phyloP scores from a whole-genome alignment of 2,329 filamentous ascomycete species.

The Chrysosporium keratinophilum region DNA sequence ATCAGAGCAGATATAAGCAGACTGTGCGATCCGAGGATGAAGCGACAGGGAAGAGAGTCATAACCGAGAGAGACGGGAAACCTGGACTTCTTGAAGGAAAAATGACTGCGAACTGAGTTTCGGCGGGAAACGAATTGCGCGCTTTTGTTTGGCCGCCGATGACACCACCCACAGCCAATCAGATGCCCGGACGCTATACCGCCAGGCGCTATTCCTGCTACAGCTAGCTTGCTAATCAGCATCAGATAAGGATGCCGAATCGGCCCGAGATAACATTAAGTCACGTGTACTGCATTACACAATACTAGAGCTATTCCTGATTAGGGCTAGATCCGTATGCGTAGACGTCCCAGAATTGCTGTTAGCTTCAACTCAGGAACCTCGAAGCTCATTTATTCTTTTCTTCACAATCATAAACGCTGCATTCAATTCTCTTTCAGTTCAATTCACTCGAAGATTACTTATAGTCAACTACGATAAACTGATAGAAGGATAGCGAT shows the following conservation, averaged over 20 bases:
- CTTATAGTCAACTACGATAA: no score
- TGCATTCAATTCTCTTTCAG: not conserved
- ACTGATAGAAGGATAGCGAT: no score
- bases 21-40: not conserved
- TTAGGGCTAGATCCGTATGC: no score
- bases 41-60: not conserved
- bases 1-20: not conserved
- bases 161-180: conserved; percentile 10
- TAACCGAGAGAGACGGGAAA: not conserved
- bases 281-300: no score
- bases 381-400: no score
- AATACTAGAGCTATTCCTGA: no score
- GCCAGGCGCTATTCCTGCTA: no score
- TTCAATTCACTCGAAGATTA: no score
- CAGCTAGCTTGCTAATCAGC: not conserved
- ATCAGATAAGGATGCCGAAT: not conserved
- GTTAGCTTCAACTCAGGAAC: no score
- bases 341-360: no score
- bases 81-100: not conserved
- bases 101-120: not conserved
- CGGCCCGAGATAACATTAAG: not conserved
- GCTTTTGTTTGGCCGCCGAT: not conserved
- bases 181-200: not conserved
- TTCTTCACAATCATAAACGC: no score
- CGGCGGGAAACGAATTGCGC: not conserved